These are phyloP conservation scores for Dactylellina drechsleri DNA, from an alignment of 2,329 filamentous ascomycete genomes.

Conservation along the genomic window DNA sequence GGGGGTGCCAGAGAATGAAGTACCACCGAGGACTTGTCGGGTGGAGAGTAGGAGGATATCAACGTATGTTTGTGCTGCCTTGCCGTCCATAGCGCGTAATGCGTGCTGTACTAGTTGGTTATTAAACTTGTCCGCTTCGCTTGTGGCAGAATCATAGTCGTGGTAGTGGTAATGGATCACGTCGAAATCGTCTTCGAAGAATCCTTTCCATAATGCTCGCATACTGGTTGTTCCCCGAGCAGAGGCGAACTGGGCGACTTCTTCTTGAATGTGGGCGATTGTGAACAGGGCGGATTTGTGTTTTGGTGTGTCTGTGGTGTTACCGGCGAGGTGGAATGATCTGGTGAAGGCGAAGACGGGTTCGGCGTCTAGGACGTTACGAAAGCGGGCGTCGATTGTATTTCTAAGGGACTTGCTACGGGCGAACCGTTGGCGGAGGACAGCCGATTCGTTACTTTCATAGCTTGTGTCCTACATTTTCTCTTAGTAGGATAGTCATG, in stretches of 20 bases:
- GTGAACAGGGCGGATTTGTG: constrained; percentile 73
- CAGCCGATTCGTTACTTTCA: constrained; percentile 75
- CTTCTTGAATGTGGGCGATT: constrained; percentile 79
- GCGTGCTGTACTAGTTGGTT: constrained; percentile 53
- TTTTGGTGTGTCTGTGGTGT: constrained; percentile 61
- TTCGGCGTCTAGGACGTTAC: constrained; percentile 78
- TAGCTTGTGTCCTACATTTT: constrained; percentile 68
- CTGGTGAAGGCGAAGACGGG: constrained; percentile 84
- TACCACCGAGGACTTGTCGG: constrained; percentile 81
- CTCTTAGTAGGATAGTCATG: neutral
- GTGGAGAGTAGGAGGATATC: constrained; percentile 81
- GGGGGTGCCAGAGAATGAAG: constrained; percentile 76
- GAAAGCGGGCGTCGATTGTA: constrained; percentile 72
- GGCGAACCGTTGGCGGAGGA: constrained; percentile 76
- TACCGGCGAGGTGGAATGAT: constrained; percentile 68
- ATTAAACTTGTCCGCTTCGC: constrained; percentile 71
- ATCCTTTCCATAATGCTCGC: constrained; percentile 81
- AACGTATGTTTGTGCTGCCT: constrained; percentile 78
- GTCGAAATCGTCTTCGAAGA: constrained; percentile 72
- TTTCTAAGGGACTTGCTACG: constrained; percentile 74
- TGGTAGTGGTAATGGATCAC: constrained; percentile 79
- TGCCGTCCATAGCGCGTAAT: constrained; percentile 62
- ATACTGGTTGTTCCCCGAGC: constrained; percentile 79
- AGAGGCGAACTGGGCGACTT: constrained; percentile 81
- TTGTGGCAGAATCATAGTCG: constrained; percentile 76